phyloP scores from a whole-genome alignment of 2,329 filamentous ascomycete genomes.

The Exophiala lecanii-corni region DNA sequence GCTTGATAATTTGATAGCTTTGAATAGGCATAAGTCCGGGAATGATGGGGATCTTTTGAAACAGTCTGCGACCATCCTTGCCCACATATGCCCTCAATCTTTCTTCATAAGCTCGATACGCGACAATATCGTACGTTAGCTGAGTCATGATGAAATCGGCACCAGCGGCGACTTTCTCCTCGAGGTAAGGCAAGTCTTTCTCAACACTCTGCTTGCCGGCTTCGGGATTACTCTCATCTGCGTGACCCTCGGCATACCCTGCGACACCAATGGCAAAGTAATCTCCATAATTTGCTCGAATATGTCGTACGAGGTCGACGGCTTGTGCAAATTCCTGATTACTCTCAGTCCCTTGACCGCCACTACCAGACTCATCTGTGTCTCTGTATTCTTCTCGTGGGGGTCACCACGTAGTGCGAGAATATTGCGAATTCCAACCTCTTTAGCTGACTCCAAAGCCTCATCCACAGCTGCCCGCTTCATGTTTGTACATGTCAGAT shows the following conservation, averaged over 20 bases:
- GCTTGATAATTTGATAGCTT: slow-evolving; percentile 90
- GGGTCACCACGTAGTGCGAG: slow-evolving; percentile 83
- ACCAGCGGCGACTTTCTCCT: slow-evolving; percentile 86
- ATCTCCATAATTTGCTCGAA: slow-evolving; percentile 76
- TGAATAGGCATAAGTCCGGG: slow-evolving; percentile 97
- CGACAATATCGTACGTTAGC: slow-evolving; percentile 85
- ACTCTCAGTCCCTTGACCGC: slow-evolving; percentile 42
- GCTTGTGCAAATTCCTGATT: slow-evolving; percentile 77
- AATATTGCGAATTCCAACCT: slow-evolving; percentile 86
- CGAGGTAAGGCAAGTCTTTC: slow-evolving; percentile 75
- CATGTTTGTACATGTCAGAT: slow-evolving; percentile 98
- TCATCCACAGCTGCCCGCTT: slow-evolving; percentile 78
- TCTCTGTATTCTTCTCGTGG: slow-evolving; percentile 84
- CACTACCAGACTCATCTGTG: slow-evolving; percentile 44
- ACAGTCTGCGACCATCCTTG: slow-evolving; percentile 52
- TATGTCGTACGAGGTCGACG: slow-evolving; percentile 83
- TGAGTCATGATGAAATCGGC: slow-evolving; percentile 99
- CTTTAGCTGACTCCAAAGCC: slow-evolving; percentile 85
- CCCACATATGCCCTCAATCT: slow-evolving; percentile 74
- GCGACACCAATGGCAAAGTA: slow-evolving; percentile 97
- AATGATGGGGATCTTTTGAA: slow-evolving; percentile 83
- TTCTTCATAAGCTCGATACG: slow-evolving; percentile 75
- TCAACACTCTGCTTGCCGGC: slow-evolving; percentile 54
- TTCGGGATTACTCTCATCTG: slow-evolving; percentile 84
- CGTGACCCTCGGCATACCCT: slow-evolving; percentile 91